These are phyloP conservation scores for Begonia masoniana DNA, from an alignment of 306 rosid species.

Conservation along the genomic window DNA sequence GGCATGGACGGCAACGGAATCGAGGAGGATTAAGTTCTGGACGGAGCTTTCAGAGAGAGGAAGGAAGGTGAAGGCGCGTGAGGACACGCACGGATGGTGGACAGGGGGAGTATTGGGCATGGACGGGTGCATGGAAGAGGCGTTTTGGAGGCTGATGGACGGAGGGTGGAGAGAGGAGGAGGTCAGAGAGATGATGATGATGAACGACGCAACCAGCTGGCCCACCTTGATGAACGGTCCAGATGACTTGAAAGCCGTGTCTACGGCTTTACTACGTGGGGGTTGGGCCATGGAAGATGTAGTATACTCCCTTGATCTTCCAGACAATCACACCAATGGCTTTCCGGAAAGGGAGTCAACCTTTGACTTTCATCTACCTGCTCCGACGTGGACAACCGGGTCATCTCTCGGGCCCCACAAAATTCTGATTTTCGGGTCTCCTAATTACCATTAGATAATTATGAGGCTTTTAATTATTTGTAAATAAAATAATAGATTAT, in stretches of 20 bases:
- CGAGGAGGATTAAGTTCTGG: constrained; percentile 48
- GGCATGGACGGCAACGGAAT: constrained; percentile 59
- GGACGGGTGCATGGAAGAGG: constrained; percentile 39
- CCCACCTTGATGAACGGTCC: not conserved
- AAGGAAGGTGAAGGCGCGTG: constrained; percentile 7
- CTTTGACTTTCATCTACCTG: not conserved
- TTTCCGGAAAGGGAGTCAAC: constrained; percentile 2
- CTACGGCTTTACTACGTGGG: constrained; percentile 47
- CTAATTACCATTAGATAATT: too few species aligned
- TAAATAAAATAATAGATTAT: too few species aligned
- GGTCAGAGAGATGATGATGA: constrained; percentile 64
- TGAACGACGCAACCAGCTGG: constrained; percentile 13
- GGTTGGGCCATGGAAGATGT: constrained; percentile 86
- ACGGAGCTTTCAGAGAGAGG: constrained; percentile 32
- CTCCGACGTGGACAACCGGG: too few species aligned
- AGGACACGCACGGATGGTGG: constrained; percentile 18
- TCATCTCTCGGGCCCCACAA: too few species aligned
- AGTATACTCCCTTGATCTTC: constrained; percentile 43
- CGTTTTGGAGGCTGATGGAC: constrained; percentile 37
- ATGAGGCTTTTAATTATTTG: too few species aligned
- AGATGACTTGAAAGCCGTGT: constrained; percentile 22
- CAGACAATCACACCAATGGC: constrained; percentile 11
- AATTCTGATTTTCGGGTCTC: too few species aligned
- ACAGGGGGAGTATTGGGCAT: constrained; percentile 13
- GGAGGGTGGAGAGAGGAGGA: constrained; percentile 93